phyloP scores from a whole-genome alignment of 129 eudicot genomes.

The Solidago caesia region DNA sequence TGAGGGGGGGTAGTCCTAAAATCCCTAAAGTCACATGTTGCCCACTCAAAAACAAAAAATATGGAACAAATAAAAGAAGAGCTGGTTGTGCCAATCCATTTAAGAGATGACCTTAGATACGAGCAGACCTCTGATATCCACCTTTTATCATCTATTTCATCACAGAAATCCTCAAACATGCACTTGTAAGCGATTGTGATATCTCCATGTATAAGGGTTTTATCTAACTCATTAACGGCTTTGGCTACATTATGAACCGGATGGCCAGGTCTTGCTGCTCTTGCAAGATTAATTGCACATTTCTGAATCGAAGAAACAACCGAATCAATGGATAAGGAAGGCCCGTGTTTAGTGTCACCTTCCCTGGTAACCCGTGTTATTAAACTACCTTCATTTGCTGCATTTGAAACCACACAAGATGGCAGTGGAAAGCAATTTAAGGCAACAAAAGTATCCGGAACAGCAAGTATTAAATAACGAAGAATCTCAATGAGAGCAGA shows the following conservation, averaged over 20 bases:
- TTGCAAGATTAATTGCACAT: constrained; percentile 54
- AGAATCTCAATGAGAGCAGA: constrained; percentile 88
- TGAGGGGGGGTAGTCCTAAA: constrained; percentile 51
- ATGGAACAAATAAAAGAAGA: constrained; percentile 62
- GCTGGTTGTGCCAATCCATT: constrained; percentile 52
- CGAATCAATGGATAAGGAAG: constrained; percentile 46
- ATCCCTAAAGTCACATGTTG: constrained; percentile 89
- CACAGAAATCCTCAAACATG: constrained; percentile 65
- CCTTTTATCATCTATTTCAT: constrained; percentile 51
- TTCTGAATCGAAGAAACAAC: constrained; percentile 77
- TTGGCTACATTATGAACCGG: constrained; percentile 69
- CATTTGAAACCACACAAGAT: constrained; percentile 44
- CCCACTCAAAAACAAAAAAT: constrained; percentile 91
- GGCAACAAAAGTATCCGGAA: constrained; percentile 93
- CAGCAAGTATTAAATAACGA: constrained; percentile 76
- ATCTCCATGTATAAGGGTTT: constrained; percentile 68
- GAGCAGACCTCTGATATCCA: constrained; percentile 79
- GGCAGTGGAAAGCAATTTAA: constrained; percentile 86
- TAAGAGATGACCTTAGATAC: constrained; percentile 58
- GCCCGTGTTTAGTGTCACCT: constrained; percentile 46
- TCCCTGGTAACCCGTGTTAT: constrained; percentile 45
- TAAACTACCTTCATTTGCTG: constrained; percentile 45
- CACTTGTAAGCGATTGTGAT: constrained; percentile 54
- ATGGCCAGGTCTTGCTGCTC: constrained; percentile 76
- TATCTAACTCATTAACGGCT: constrained; percentile 66